A percentile compares a stretch with the other conserved stretches of the same genome.
Evolutionary conservation across 441 rosid genomes (phyloP).

Genomic region (Pelargonium myrrhifolium): DNA sequence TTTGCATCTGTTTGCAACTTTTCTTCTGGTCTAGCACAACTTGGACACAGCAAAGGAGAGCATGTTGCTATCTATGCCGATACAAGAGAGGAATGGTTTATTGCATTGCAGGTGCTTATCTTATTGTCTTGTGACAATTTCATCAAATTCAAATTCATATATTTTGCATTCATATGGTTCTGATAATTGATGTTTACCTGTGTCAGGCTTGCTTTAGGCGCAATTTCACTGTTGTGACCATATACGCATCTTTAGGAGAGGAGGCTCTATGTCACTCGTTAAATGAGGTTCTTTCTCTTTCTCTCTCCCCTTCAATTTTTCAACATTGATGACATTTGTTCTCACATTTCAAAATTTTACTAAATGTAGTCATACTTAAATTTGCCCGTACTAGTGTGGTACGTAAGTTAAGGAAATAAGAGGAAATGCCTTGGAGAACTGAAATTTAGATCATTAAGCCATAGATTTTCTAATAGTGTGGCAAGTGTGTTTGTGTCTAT

Average conservation of each 20-base stretch:
- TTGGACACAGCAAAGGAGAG: slow-evolving; percentile 68
- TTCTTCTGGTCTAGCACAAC: slow-evolving; percentile 71
- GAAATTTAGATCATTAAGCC: background rate
- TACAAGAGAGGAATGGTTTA: slow-evolving; percentile 92
- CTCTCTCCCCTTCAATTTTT: slow-evolving; percentile 3
- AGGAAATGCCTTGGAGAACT: background rate
- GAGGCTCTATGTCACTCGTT: slow-evolving; percentile 90
- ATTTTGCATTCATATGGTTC: background rate
- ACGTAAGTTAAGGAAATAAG: no score
- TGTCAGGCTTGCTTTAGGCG: slow-evolving; percentile 87
- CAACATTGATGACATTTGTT: no score
- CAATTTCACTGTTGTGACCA: slow-evolving; percentile 79
- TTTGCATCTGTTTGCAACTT: slow-evolving; percentile 60
- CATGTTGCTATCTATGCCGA: slow-evolving; percentile 94
- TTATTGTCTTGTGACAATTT: background rate
- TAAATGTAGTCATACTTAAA: background rate
- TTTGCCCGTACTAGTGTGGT: no score
- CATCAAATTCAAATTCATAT: background rate
- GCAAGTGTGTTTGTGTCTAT: background rate
- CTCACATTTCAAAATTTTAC: no score
- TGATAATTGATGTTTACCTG: slow-evolving; percentile 17
- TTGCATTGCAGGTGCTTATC: slow-evolving; percentile 72
- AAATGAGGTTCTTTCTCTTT: slow-evolving; percentile 59
- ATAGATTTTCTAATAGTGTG: background rate
- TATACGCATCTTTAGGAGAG: slow-evolving; percentile 87